These are phyloP conservation scores for Mycena metata DNA, from an alignment of 768 basidiomycete species.

Conservation along the genomic window DNA sequence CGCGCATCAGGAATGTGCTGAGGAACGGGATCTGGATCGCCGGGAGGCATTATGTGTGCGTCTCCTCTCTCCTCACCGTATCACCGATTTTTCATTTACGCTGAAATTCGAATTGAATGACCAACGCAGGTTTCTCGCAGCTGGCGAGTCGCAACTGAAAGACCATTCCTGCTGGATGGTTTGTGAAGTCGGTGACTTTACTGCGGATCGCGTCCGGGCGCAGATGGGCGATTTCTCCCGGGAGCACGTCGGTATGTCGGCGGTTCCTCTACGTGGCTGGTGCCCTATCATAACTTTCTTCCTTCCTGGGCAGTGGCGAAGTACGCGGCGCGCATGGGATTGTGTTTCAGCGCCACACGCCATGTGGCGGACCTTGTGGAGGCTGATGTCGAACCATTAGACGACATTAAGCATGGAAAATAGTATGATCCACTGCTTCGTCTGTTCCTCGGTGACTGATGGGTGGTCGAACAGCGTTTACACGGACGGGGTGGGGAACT, in stretches of 20 bases:
- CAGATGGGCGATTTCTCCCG: conserved; percentile 37
- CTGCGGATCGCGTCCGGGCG: conserved; percentile 32
- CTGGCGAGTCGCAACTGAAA: conserved; percentile 38
- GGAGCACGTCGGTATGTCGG: conserved; percentile 28
- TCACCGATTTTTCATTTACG: no score
- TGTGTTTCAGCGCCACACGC: conserved; percentile 36
- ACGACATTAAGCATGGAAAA: conserved; percentile 24
- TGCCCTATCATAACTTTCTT: neutral
- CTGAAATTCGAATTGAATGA: no score
- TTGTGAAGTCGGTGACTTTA: conserved; percentile 34
- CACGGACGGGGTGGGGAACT: conserved; percentile 39
- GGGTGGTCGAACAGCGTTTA: conserved; percentile 7
- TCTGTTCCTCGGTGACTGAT: neutral
- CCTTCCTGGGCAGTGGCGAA: conserved; percentile 34
- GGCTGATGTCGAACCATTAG: conserved; percentile 22
- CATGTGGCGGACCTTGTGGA: conserved; percentile 23
- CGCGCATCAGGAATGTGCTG: conserved; percentile 31
- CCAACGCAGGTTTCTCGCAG: conserved; percentile 38
- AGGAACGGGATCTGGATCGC: conserved; percentile 30
- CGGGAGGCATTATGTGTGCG: conserved; percentile 36
- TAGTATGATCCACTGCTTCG: conserved; percentile 8
- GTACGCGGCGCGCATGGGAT: conserved; percentile 37
- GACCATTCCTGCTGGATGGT: conserved; percentile 42
- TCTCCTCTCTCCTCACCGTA: neutral
- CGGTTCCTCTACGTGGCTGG: no score